These are phyloP conservation scores for Fraxinus cuspidata DNA, from an alignment of 257 asterid genomes.

Conservation along the genomic window DNA sequence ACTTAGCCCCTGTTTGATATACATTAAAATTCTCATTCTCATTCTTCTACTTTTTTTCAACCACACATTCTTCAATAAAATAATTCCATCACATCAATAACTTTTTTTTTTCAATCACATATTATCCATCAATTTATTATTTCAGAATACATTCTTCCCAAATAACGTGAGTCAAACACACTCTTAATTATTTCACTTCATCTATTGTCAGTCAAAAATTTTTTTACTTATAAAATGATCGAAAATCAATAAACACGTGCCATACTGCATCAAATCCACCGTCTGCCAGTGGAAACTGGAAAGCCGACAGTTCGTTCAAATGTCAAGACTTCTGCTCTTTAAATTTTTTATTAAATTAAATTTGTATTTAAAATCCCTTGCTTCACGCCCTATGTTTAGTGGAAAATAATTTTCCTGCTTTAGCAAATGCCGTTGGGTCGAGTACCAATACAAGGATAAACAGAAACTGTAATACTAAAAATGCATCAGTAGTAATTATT, in stretches of 20 bases:
- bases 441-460: neutral
- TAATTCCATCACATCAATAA: no score
- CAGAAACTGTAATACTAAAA: neutral
- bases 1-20: no score
- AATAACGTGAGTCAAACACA: no score
- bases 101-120: no score
- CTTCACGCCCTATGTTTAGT: constrained; percentile 30
- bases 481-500: no score
- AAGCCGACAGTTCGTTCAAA: constrained; percentile 49
- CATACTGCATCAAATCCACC: constrained; percentile 38
- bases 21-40: no score
- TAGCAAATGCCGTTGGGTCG: neutral
- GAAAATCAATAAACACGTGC: neutral
- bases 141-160: no score
- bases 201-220: neutral
- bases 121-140: no score
- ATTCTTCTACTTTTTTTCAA: no score
- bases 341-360: neutral
- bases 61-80: no score
- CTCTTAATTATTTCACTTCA: no score
- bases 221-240: no score
- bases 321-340: constrained; percentile 37
- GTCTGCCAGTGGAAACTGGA: constrained; percentile 32
- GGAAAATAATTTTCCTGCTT: constrained; percentile 1
- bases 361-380: constrained; percentile 8